Conservation (phyloP, 441 rosid genomes). For the Brassica hybrid region DNA sequence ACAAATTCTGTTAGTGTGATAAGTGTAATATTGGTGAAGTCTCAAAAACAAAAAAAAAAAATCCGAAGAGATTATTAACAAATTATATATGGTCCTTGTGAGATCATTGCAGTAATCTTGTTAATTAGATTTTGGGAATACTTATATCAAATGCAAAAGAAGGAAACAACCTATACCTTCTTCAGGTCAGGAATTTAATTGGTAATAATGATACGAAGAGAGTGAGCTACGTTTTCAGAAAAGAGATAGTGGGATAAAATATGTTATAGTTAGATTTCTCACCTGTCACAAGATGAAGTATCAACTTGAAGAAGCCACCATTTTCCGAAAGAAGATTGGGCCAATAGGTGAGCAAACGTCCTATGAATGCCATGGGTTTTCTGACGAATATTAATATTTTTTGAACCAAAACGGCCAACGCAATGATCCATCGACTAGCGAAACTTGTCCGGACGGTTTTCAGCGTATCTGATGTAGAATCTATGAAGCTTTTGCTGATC, state of each 20-base stretch:
- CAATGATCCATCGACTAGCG: slow-evolving; percentile 52
- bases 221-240: neutral
- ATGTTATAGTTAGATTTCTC: neutral
- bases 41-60: neutral
- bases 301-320: slow-evolving; percentile 51
- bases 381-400: slow-evolving; percentile 44
- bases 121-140: neutral
- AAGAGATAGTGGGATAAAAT: neutral
- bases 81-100: slow-evolving; percentile 9
- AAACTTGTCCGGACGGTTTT: slow-evolving; percentile 45
- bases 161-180: neutral
- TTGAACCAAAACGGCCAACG: slow-evolving; percentile 50
- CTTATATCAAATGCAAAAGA: neutral
- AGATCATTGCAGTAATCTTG: slow-evolving; percentile 4
- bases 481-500: slow-evolving; percentile 48
- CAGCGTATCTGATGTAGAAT: slow-evolving; percentile 45
- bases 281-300: slow-evolving; percentile 47
- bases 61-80: neutral
- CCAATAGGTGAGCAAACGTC: slow-evolving; percentile 45
- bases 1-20: neutral
- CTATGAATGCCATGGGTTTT: slow-evolving; percentile 51
- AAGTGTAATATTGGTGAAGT: slow-evolving; percentile 12
- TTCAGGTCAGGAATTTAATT: neutral
- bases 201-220: neutral
- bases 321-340: slow-evolving; percentile 50